Base-by-base conservation (phyloP, 2,329 filamentous ascomycete species). In the Paecilomyces dactylethromorphus region DNA sequence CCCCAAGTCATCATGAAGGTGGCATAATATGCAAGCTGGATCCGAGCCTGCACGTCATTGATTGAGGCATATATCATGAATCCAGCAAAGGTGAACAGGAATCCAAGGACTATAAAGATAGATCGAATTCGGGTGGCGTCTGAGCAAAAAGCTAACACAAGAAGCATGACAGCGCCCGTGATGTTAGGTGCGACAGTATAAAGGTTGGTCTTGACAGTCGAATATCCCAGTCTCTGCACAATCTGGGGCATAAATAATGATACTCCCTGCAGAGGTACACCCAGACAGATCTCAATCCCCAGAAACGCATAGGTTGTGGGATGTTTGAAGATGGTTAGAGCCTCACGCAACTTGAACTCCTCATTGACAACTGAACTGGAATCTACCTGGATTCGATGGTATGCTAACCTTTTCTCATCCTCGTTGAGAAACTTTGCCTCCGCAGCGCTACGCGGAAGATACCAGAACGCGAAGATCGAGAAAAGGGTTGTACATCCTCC, bases 1-100 rank as follows among this genome's bases (percentile, higher is more conserved):
- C 89, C 89, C 86, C 88, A 91, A 11, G 86, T 88, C 87, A 92
- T 91, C 87, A 92, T 89, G 71, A 92, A 92, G 57, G 83, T 86
- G 4, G 88, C 87, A 63, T 86, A 91, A 68, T 92, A 92, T 0
- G 88, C 89, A 1, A 91, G 79, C 3, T 82, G 79, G n/a, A 88
- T 71, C 45, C 88, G 77, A 3, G 76, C 66, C 39, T 83, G 71
- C 15, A 91, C 84, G 64, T 87, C 80, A 29, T 84, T 75, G 59
- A 93, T 87, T 21, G 86, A 80, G 0, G 88, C 87, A 65, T 89
- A 92, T 68, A 93, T 89, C 71, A 92, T 84, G 76, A 93, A 91
- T 3, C 90, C 90, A 54, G 83, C 81, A 67, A 92, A 89, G 0
- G 89, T 91, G 64, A 93, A 84, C 1, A 84, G 71, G 71, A 91